Conservation (phyloP, 2,329 filamentous ascomycete genomes). For the Diaporthe ilicicola region DNA sequence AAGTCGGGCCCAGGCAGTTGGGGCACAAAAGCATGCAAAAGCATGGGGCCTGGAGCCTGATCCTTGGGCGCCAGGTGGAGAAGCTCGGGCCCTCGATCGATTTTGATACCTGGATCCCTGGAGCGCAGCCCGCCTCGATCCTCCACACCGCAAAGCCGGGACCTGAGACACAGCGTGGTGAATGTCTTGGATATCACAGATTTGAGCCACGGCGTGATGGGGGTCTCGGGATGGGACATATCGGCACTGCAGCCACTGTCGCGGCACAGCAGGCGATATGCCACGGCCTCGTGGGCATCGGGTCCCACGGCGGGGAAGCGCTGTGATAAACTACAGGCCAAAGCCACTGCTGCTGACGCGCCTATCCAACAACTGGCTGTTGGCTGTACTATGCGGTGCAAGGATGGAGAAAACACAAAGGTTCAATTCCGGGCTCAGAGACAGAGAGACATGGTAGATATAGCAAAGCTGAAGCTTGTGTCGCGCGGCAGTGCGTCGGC, state of each 20-base stretch:
- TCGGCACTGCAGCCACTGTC: not conserved
- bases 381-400: not conserved
- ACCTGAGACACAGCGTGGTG: not conserved
- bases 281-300: not conserved
- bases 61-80: not conserved
- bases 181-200: not conserved
- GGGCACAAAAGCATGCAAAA: not conserved
- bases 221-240: not conserved
- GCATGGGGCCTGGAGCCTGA: not conserved
- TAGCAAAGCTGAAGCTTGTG: not conserved
- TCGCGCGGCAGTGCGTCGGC: not conserved
- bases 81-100: not conserved
- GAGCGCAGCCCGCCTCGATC: not conserved
- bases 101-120: not conserved
- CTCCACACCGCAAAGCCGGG: not conserved
- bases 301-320: not conserved
- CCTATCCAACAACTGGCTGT: not conserved
- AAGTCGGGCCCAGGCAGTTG: conserved; percentile 11
- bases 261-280: not conserved
- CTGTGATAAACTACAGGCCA: not conserved
- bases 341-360: no score
- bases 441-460: not conserved
- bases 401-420: not conserved
- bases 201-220: not conserved
- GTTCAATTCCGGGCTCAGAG: not conserved